Base-by-base conservation (phyloP, 768 basidiomycete genomes). In the Mycena galopus region DNA sequence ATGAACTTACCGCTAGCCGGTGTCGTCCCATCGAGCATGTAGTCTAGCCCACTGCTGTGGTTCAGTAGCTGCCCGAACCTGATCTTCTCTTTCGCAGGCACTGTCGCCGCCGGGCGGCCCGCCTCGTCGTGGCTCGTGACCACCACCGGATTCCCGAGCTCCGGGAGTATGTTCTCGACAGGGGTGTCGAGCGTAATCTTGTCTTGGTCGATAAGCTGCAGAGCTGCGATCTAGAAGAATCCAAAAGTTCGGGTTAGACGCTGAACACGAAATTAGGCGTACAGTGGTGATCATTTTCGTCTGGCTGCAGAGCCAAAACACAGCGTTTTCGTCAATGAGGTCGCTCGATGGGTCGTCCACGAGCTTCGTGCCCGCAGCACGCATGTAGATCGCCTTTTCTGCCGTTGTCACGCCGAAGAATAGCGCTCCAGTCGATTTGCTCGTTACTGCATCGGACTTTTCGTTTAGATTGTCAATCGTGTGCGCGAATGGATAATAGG, bases 11-110 rank as follows among this genome's bases (percentile, higher is more conserved):
- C 35, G 23, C 14, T 65, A 2, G 32, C 14, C 9, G 33, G 30
- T 4, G 35, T 59, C 19, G 47, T 63, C 1, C 56, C 56, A 11
- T 76, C 71, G 0, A 23, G 25, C 14, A 67, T 72, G 55, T 82
- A 82, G 37, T 76, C 77, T 0, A 83, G 55, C 3, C 82, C 82
- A 39, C 82, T 83, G 19, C 76, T 75, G 56, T 81, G 80, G 50
- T 80, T 81, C 6, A 83, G 66, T 2, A 83, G 71, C 65, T 83
- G 81, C 10, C 67, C 59, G 11, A 83, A 63, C 0, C 73, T 77
- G 4, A 82, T 77, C 19, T 62, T 55, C 3, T 16, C 75, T 50
- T 80, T 73, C 6, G 81, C 81, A 1, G 78, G 77, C 37, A 70
- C 72, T 32, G 66, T 79, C 2, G 75, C 66, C 14, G 4, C 5